Percentiles rank a stretch among this genome's conserved stretches.
These are phyloP conservation scores for Pholiota microspora DNA, from an alignment of 768 basidiomycete genomes.

Conservation along the genomic window DNA sequence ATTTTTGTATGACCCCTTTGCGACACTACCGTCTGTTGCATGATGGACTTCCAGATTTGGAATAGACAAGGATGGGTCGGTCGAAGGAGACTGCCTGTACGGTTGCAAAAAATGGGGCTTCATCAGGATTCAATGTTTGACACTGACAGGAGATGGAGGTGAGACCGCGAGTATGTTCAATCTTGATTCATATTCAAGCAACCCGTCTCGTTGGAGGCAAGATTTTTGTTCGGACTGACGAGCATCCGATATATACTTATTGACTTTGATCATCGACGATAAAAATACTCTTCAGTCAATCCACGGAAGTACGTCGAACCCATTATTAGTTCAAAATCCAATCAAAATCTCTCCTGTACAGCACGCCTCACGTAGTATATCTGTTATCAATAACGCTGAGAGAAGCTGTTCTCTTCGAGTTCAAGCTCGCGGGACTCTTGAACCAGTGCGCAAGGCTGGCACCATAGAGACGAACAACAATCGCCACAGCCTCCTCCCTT, in stretches of 20 bases:
- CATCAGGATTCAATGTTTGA: too few relatives aligned
- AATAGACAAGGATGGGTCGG: background rate
- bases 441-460: constrained; percentile 44
- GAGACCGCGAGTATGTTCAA: too few relatives aligned
- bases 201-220: background rate
- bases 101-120: background rate
- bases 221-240: background rate
- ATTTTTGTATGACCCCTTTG: background rate
- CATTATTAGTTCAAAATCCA: background rate
- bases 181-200: background rate
- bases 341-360: background rate
- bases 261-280: too few relatives aligned
- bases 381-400: constrained; percentile 12
- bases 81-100: background rate
- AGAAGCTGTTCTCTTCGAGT: constrained; percentile 41
- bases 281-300: background rate
- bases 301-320: background rate
- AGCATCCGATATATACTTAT: too few relatives aligned
- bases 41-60: background rate
- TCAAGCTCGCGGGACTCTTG: constrained; percentile 48
- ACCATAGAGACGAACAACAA: constrained; percentile 38
- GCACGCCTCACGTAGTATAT: background rate
- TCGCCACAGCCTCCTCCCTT: constrained; percentile 41
- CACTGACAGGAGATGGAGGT: background rate
- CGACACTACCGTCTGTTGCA: background rate